Evolutionary conservation across 2,329 filamentous ascomycete genomes (phyloP), one percentile per base, ranked within the genome.

Genomic region (Ceratocystiopsis brevicomis): DNA sequence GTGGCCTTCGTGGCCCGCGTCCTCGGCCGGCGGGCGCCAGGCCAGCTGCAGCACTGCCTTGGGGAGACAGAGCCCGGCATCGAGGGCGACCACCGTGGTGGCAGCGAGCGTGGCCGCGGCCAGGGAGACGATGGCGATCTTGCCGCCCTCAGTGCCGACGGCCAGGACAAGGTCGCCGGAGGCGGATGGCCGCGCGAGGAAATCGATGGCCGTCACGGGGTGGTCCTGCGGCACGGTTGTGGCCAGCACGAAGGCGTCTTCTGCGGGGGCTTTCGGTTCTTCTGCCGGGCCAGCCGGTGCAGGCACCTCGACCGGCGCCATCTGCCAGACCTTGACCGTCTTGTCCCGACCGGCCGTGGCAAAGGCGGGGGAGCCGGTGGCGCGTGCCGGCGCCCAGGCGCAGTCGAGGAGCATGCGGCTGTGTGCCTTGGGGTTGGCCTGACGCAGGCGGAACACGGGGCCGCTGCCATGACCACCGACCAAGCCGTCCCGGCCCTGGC

Each of bases 291-390:
- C 25, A 4, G 25, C 25, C 2, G 25, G 25, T 11, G 25, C 5
- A 14, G 12, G 8, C 25, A n/a, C 48, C 59, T 34, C 52, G 51
- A 37, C 52, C 38, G 33, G 43, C 46, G 57, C 60, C 14, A 53
- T 54, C 1, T 55, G 47, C 83, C 83, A 88, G 38, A 87, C 55
- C 55, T 81, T 82, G 35, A 93, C 77, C 21, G 69, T 70, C 62
- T 92, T 96, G 59, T 98, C 90, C 52, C 90, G 71, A 3, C 87
- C 85, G 1, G 87, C 88, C 0, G 90, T 98, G 13, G 81, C 81
- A 59, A 98, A 98, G 11, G 68, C 55, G 11, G 60, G 53, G 16
- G 12, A 14, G 17, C 12, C 2, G 21, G 59, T 54, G 2, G 54
- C 50, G 8, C 55, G 15, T 58, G 67, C 25, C 1, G 80, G 79